Conservation (phyloP, 768 basidiomycete species). For the Kwoniella dendrophila region DNA sequence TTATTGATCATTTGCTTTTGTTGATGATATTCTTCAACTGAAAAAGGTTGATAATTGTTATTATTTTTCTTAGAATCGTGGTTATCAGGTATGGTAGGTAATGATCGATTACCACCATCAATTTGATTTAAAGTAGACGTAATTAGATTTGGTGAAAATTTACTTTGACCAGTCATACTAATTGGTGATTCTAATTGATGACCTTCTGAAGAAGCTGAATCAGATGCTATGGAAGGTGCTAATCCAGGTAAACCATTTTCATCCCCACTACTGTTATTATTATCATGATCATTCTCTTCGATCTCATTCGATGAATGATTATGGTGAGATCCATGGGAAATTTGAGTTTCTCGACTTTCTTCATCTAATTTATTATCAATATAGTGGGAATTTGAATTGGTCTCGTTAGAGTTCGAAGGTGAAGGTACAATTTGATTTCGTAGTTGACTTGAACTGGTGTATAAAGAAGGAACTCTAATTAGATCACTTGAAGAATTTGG, state of each 20-base stretch:
- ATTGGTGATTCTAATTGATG: constrained; percentile 37
- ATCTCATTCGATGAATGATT: too few species aligned
- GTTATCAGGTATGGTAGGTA: too few species aligned
- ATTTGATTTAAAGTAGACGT: too few species aligned
- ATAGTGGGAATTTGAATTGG: too few species aligned
- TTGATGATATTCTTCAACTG: neutral
- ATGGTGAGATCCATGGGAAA: too few species aligned
- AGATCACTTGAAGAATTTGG: constrained; percentile 1
- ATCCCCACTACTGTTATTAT: too few species aligned
- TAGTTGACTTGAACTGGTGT: constrained; percentile 13
- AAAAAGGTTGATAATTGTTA: constrained; percentile 21
- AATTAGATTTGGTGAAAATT: neutral
- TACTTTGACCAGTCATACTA: neutral
- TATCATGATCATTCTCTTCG: too few species aligned
- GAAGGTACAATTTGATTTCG: constrained; percentile 16
- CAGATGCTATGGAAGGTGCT: constrained; percentile 41
- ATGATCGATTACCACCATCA: too few species aligned
- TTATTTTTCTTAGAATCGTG: too few species aligned
- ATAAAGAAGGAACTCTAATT: constrained; percentile 18
- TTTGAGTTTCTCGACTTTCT: too few species aligned
- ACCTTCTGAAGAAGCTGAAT: constrained; percentile 44
- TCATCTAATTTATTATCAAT: too few species aligned
- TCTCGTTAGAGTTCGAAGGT: constrained; percentile 17
- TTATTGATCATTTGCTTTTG: neutral
- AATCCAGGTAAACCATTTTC: constrained; percentile 32